Conservation (phyloP, 805 yeast species). For the Danielia reshetovae region DNA sequence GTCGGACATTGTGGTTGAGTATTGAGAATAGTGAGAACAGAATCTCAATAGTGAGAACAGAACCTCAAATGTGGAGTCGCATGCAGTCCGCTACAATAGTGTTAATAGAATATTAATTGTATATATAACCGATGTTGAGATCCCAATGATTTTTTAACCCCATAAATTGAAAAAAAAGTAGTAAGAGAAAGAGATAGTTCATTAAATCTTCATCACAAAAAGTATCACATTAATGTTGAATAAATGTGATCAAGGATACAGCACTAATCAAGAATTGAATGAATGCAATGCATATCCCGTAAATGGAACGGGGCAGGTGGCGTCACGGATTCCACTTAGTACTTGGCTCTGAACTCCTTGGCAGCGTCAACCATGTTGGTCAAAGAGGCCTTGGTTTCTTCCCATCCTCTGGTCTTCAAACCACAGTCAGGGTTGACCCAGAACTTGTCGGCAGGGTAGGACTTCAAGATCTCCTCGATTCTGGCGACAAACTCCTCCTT, state of each 20-base stretch:
- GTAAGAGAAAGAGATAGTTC: conserved; percentile 18
- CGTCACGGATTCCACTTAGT: no score
- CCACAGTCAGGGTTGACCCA: conserved; percentile 99
- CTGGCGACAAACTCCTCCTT: conserved; percentile 93
- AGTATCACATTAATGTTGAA: conserved; percentile 47
- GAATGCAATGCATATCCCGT: conserved; percentile 23
- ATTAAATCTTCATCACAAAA: conserved; percentile 16
- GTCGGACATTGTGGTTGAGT: conserved; percentile 16
- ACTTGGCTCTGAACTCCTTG: conserved; percentile 68
- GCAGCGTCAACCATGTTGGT: conserved; percentile 99
- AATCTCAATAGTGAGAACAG: no score
- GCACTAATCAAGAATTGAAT: conserved; percentile 42
- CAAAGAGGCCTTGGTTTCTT: conserved; percentile 90
- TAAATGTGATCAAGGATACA: conserved; percentile 39
- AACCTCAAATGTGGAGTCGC: no score
- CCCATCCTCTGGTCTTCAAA: conserved; percentile 99
- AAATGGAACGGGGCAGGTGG: conserved; percentile 8
- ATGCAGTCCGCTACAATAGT: no score
- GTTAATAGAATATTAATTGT: conserved; percentile 16
- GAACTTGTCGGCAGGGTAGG: conserved; percentile 96
- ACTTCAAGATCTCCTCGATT: conserved; percentile 91
- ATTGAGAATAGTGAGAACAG: no score
- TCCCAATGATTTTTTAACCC: conserved; percentile 41
- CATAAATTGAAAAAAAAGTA: conserved; percentile 18
- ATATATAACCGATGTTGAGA: conserved; percentile 45